These are phyloP conservation scores for Leccinum variicolor DNA, from an alignment of 768 basidiomycete species.

Conservation along the genomic window DNA sequence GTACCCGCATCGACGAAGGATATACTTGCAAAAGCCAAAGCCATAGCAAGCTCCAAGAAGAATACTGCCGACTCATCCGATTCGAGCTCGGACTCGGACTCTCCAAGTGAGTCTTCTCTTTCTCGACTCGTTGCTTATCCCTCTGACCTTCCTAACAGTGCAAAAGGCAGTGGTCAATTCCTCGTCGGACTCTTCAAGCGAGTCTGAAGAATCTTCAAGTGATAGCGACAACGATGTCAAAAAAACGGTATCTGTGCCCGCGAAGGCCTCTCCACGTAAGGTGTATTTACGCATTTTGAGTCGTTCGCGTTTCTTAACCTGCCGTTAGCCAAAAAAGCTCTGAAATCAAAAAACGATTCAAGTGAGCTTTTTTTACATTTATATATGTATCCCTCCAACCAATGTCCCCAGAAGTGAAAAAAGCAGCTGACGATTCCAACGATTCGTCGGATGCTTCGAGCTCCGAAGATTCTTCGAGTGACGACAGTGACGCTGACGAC, in stretches of 20 bases:
- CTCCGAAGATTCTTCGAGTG: conserved; percentile 14
- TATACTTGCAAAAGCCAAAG: conserved; percentile 41
- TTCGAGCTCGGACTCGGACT: background rate
- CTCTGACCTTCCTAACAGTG: background rate
- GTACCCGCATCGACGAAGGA: conserved; percentile 39
- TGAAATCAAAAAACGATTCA: background rate
- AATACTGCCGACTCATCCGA: background rate
- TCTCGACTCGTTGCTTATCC: background rate
- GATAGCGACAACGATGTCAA: background rate
- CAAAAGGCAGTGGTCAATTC: conserved; percentile 1
- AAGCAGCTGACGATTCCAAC: background rate
- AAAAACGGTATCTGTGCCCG: background rate
- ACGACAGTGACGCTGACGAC: background rate
- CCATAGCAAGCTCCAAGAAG: conserved; percentile 13
- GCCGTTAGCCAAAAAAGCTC: background rate
- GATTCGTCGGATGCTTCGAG: conserved; percentile 6
- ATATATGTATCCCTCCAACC: background rate
- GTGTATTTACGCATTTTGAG: background rate
- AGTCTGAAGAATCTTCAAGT: background rate
- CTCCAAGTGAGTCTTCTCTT: background rate
- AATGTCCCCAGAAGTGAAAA: conserved; percentile 4
- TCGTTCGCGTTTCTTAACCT: background rate
- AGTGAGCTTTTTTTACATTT: background rate
- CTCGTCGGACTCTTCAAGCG: background rate
- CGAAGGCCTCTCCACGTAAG: background rate